Evolutionary conservation across 345 rosid genomes (phyloP), one percentile per base, ranked within the genome.

Genomic region (Raphanus raphanistrum): DNA sequence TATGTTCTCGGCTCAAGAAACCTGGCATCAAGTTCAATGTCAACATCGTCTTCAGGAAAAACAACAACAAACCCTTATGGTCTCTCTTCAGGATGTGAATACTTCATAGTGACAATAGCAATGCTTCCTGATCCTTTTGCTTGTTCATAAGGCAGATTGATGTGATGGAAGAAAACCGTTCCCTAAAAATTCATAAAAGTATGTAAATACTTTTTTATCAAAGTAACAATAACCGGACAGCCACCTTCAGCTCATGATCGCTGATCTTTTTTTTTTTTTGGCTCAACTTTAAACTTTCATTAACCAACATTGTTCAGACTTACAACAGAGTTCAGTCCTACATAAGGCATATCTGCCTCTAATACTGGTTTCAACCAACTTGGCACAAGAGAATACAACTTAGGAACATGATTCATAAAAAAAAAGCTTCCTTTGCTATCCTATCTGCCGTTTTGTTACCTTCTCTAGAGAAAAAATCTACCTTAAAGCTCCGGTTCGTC

Each of bases 71-170:
- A n/a, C n/a, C n/a, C n/a, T n/a, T n/a, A n/a, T 62, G 85, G 89
- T 65, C 93, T 95, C 68, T 87, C 96, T 17, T 64, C 84, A 70
- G 98, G 99, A 69, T 89, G 91, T 81, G 97, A 88, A 87, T 92
- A 87, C 85, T 95, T 88, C 76, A 71, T 95, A 74, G 98, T 92
- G 85, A 92, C 98, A 50, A 86, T 95, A 83, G 99, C 99, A 27
- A 91, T 95, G 98, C 82, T 92, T 90, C 97, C 95, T 94, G 98
- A 94, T 87, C 93, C 83, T 83, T 78, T 68, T 79, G 78, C 78
- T 68, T 79, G 70, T 83, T 85, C 89, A 55, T 21, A 74, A 73
- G 82, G 88, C 90, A 85, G 89, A 87, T 72, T 76, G 94, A 92
- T 78, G 79, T 90, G 97, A 89, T 85, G 96, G 97, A 89, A 92